Base-by-base conservation (phyloP, 1,284 basidiomycete species). In the Phaffia rhodozyma region DNA sequence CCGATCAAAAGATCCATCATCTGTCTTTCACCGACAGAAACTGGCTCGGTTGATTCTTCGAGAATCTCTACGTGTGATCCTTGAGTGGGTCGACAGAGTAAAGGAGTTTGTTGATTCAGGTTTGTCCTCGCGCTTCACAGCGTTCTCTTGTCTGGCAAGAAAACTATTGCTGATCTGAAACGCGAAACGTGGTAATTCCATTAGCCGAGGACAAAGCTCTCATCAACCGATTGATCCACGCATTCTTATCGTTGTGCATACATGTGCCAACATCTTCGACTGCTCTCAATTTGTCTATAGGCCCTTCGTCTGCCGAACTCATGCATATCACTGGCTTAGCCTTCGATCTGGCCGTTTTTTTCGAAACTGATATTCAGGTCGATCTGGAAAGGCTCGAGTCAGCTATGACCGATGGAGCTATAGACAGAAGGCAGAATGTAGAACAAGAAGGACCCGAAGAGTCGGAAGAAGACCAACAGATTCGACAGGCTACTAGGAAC, bases 191-290 rank as follows among this genome's bases (percentile, higher is more conserved):
- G 11, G 47, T 16, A 7, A 21, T 49, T 58, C 34, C 1, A 32
- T 59, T 49, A 50, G 27, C 59, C 18, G 20, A 29, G 7, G 59
- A 60, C n/a, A 50, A 27, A 7, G 11, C 20, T 21, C 43, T 51
- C 32, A 50, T 60, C 50, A 52, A 30, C n/a, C 59, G 32, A 20
- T 43, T 60, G 32, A 51, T 60, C 5, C 59, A 60, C 51, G 59
- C 59, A 32, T 52, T 60, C 32, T 52, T 60, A 32, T 60, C 59
- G 25, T 27, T 60, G 50, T 60, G 54, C 34, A 48, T 60, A 32
- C 30, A 30, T 9, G 32, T 52, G 11, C 27, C 59, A 20, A 30
- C 25, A 16, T 30, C 50, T 27, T 54, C 51, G 16, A 38, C 51
- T 16, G 0, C 23, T 21, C 32, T 18, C 3, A 11, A 11, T 25